Evolutionary conservation across 768 basidiomycete species (phyloP).

Genomic region (Trametes meyenii): DNA sequence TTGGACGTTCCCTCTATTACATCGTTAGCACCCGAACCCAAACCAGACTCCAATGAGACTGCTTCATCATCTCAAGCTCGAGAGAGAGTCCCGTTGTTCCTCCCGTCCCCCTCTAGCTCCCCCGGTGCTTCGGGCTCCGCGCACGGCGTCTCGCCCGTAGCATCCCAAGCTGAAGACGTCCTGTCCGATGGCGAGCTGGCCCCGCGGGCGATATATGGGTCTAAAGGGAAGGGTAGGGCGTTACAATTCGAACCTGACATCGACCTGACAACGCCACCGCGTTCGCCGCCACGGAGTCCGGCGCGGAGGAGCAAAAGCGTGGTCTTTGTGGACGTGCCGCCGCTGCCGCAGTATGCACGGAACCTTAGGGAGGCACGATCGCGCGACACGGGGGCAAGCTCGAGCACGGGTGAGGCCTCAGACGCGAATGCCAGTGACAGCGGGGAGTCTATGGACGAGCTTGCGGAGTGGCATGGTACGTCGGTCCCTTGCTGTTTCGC

Average conservation of each 20-base stretch:
- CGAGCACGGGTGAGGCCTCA: background rate
- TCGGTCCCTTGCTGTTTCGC: background rate
- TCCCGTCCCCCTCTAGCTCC: conserved; percentile 26
- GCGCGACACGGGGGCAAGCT: background rate
- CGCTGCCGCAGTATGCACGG: conserved; percentile 17
- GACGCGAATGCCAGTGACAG: background rate
- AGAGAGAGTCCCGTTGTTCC: conserved; percentile 23
- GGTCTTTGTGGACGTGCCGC: conserved; percentile 25
- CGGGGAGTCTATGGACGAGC: conserved; percentile 10
- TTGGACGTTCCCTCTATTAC: background rate
- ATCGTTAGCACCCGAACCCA: background rate
- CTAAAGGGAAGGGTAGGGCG: conserved; percentile 16
- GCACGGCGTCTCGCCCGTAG: background rate
- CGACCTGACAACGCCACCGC: background rate
- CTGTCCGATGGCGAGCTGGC: background rate
- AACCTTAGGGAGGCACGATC: background rate
- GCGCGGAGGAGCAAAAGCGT: background rate
- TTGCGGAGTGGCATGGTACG: conserved; percentile 16
- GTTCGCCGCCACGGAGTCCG: background rate
- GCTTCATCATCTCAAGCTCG: background rate
- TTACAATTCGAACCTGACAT: background rate
- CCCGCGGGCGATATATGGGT: background rate
- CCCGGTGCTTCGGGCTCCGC: background rate
- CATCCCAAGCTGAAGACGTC: background rate
- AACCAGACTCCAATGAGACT: background rate